phyloP scores from a whole-genome alignment of 2,329 filamentous ascomycete species.

The Onygenales sp. region DNA sequence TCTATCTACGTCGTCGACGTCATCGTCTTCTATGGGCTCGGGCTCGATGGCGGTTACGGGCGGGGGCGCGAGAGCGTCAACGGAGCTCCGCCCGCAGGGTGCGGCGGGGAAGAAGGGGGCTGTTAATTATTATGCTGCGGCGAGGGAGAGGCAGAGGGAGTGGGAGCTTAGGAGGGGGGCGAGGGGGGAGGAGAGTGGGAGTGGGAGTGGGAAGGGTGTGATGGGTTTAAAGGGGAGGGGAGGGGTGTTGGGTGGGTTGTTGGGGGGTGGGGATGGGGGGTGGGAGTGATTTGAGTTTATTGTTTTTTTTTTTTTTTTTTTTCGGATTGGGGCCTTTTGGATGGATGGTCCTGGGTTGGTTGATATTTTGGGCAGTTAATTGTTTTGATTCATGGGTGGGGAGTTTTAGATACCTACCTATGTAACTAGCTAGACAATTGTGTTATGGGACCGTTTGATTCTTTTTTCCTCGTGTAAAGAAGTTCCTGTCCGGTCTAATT shows the following conservation, averaged over 20 bases:
- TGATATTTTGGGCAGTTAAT: not conserved
- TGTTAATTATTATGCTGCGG: constrained; percentile 47
- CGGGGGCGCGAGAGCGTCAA: constrained; percentile 15
- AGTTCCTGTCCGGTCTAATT: too few species aligned
- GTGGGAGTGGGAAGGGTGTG: constrained; percentile 32
- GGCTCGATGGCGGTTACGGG: not conserved
- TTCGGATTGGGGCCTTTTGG: not conserved
- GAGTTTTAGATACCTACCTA: not conserved
- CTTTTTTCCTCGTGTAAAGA: not conserved
- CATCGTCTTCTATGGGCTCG: not conserved
- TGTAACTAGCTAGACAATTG: not conserved
- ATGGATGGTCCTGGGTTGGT: not conserved
- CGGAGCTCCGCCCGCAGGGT: constrained; percentile 19
- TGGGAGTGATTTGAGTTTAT: constrained; percentile 27
- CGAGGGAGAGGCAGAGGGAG: constrained; percentile 50
- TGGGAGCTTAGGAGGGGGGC: constrained; percentile 40
- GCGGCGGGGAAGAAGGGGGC: constrained; percentile 47
- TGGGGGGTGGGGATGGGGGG: constrained; percentile 25
- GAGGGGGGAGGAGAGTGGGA: constrained; percentile 19
- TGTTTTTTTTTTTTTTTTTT: not conserved
- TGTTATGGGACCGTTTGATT: not conserved
- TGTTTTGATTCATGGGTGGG: not conserved
- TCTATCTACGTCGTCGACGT: constrained; percentile 17
- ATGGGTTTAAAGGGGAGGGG: constrained; percentile 33
- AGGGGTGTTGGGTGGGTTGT: constrained; percentile 30